Percentiles rank a stretch among this genome's conserved stretches.
Evolutionary conservation across 768 basidiomycete species (phyloP).

Genomic region (Termitomyces sp.): DNA sequence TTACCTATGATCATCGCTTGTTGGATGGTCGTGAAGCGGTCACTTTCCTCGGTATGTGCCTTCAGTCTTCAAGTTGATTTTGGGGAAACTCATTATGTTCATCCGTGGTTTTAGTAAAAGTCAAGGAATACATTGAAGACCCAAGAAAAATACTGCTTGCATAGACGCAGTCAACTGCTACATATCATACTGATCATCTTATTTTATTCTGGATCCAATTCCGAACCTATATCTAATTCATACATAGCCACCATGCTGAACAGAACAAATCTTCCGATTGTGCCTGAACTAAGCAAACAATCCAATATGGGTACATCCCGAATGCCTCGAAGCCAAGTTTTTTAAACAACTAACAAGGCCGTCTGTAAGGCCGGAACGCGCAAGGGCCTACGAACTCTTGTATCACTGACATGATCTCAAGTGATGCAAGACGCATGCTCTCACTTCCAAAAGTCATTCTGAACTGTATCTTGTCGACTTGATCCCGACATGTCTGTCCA

Average conservation of each 20-base stretch:
- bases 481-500: too few relatives aligned
- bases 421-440: neutral
- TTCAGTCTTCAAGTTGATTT: neutral
- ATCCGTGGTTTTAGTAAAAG: conserved; percentile 51
- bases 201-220: conserved; percentile 1
- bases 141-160: conserved; percentile 86
- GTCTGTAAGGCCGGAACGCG: conserved; percentile 78
- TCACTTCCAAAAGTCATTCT: conserved; percentile 13
- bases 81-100: neutral
- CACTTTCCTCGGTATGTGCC: conserved; percentile 86
- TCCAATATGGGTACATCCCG: neutral
- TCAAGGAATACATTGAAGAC: conserved; percentile 93
- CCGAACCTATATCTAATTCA: conserved; percentile 2
- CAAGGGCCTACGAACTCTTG: neutral
- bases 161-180: conserved; percentile 8
- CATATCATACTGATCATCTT: conserved; percentile 5
- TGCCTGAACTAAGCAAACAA: neutral
- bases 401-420: neutral
- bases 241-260: neutral
- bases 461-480: conserved; percentile 4
- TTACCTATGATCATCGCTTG: conserved; percentile 94
- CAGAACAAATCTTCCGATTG: neutral
- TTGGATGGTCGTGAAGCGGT: conserved; percentile 95
- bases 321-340: conserved; percentile 53
- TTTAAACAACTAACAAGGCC: conserved; percentile 69